Percentiles rank a stretch among this genome's conserved stretches.
Evolutionary conservation across 2,329 filamentous ascomycete genomes (phyloP).

Genomic region (Aspergillus novofumigatus): DNA sequence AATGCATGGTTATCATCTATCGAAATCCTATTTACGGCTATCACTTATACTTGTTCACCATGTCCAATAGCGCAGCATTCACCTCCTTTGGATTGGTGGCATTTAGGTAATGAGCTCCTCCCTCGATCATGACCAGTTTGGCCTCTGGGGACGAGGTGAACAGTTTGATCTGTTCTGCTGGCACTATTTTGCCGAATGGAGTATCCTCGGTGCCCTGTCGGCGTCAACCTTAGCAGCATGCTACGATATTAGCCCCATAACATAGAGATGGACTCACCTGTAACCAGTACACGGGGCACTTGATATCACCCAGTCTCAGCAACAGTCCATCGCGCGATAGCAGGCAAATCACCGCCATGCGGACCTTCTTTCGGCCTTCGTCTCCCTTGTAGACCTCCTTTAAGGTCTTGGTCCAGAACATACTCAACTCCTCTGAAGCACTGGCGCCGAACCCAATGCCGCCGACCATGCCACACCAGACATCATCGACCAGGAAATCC

Average conservation of each 20-base stretch:
- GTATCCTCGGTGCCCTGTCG: slow-evolving; percentile 15
- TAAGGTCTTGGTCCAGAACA: slow-evolving; percentile 45
- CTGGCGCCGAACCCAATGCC: slow-evolving; percentile 46
- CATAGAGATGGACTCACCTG: slow-evolving; percentile 30
- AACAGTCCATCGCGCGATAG: slow-evolving; percentile 48
- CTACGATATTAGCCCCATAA: not conserved
- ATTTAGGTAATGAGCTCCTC: slow-evolving; percentile 49
- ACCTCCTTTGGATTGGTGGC: slow-evolving; percentile 46
- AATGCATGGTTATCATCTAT: not conserved
- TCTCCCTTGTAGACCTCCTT: slow-evolving; percentile 47
- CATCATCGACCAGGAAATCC: slow-evolving; percentile 40
- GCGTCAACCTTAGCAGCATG: not conserved
- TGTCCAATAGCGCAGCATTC: slow-evolving; percentile 19
- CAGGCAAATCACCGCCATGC: slow-evolving; percentile 50
- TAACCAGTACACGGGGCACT: slow-evolving; percentile 50
- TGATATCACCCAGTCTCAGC: slow-evolving; percentile 43
- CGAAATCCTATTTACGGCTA: not conserved
- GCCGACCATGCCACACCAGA: slow-evolving; percentile 45
- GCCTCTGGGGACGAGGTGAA: slow-evolving; percentile 45
- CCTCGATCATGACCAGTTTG: slow-evolving; percentile 42
- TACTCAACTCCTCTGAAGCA: slow-evolving; percentile 31
- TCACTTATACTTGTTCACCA: slow-evolving; percentile 23
- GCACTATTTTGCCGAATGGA: slow-evolving; percentile 13
- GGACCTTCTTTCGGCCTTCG: slow-evolving; percentile 43
- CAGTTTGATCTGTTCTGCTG: slow-evolving; percentile 43